Percentiles rank a stretch among this genome's conserved stretches.
phyloP scores from a whole-genome alignment of 2,329 filamentous ascomycete species.

The Epichloe aotearoae region DNA sequence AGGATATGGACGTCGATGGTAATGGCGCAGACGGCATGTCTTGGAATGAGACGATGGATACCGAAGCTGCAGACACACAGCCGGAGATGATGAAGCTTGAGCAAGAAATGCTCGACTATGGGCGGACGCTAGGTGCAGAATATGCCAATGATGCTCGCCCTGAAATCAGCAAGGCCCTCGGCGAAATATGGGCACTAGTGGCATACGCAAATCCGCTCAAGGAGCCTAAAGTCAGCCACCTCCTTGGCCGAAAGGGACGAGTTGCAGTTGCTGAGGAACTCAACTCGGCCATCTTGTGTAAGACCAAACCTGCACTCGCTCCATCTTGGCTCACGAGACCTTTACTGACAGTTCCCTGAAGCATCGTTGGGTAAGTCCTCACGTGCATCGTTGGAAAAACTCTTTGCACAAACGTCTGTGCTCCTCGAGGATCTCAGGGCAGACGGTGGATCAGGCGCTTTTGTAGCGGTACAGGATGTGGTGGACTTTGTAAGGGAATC shows the following conservation, averaged over 20 bases:
- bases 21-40: conserved; percentile 28
- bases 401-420: conserved; percentile 77
- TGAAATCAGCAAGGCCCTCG: conserved; percentile 59
- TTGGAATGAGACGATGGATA: conserved; percentile 40
- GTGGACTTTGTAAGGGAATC: conserved; percentile 29
- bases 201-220: conserved; percentile 73
- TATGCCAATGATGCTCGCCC: conserved; percentile 58
- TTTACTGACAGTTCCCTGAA: conserved; percentile 21
- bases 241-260: conserved; percentile 64
- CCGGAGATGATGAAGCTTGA: conserved; percentile 38
- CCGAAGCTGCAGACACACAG: conserved; percentile 21
- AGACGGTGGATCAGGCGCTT: conserved; percentile 68
- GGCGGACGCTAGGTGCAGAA: conserved; percentile 62
- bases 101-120: conserved; percentile 62
- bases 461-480: conserved; percentile 51
- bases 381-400: conserved; percentile 67
- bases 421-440: conserved; percentile 71
- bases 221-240: conserved; percentile 58
- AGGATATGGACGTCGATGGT: conserved; percentile 44
- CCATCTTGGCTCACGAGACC: background rate
- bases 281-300: conserved; percentile 84
- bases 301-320: conserved; percentile 19
- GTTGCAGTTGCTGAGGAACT: conserved; percentile 80
- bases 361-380: conserved; percentile 85
- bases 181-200: conserved; percentile 77